phyloP scores from a whole-genome alignment of 2,329 filamentous ascomycete genomes.

The Madurella fahalii region DNA sequence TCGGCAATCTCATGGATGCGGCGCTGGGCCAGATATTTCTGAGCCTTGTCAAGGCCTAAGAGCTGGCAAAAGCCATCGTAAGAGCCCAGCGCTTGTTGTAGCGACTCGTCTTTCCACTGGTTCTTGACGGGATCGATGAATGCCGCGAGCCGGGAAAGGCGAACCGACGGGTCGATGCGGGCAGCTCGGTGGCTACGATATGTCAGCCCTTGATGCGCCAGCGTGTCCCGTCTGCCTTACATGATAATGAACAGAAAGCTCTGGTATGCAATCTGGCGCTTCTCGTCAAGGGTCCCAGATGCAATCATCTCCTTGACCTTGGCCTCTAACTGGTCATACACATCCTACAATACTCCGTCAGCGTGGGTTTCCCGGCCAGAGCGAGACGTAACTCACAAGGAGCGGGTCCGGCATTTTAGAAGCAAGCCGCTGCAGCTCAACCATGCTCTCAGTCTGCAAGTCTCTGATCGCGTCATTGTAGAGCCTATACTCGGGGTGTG shows the following conservation, averaged over 20 bases:
- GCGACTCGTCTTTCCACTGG: conserved; percentile 69
- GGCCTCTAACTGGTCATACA: conserved; percentile 81
- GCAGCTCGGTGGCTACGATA: conserved; percentile 68
- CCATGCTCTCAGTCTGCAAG: conserved; percentile 76
- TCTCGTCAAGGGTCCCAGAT: conserved; percentile 71
- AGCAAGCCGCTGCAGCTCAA: conserved; percentile 84
- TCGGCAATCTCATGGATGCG: conserved; percentile 73
- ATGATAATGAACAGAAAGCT: conserved; percentile 93
- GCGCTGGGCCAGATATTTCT: conserved; percentile 69
- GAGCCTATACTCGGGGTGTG: conserved; percentile 63
- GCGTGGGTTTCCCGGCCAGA: background rate
- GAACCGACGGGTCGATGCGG: conserved; percentile 65
- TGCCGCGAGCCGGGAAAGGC: conserved; percentile 65
- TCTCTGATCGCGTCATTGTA: conserved; percentile 90
- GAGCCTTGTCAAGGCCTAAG: conserved; percentile 74
- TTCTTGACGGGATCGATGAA: conserved; percentile 81
- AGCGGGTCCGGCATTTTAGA: conserved; percentile 90
- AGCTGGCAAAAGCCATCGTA: conserved; percentile 77
- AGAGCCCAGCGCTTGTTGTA: conserved; percentile 65
- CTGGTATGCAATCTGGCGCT: conserved; percentile 78
- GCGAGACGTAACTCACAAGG: conserved; percentile 47
- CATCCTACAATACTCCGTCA: conserved; percentile 48
- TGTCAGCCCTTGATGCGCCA: background rate
- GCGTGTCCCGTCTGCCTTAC: conserved; percentile 37
- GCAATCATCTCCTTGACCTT: conserved; percentile 78